These are phyloP conservation scores for Aegle marmelos DNA, from an alignment of 345 rosid genomes.

Conservation along the genomic window DNA sequence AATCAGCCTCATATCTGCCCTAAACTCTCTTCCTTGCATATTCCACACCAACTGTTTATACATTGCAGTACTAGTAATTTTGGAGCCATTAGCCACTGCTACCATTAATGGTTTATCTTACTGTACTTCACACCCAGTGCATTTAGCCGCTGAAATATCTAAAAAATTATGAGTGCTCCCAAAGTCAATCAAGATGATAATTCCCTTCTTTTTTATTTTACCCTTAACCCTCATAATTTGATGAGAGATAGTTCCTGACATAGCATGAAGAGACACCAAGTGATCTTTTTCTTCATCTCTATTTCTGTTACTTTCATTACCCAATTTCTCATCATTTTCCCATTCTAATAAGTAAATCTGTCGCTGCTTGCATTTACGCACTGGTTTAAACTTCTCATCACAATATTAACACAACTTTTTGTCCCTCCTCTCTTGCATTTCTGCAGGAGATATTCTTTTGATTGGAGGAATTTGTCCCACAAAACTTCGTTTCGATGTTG, in stretches of 20 bases:
- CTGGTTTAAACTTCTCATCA: background rate
- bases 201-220: background rate
- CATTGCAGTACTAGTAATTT: background rate
- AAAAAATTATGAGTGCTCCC: background rate
- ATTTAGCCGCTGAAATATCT: background rate
- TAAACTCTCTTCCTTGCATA: background rate
- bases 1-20: background rate
- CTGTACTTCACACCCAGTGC: background rate
- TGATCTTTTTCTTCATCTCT: too few relatives aligned
- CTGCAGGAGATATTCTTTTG: too few relatives aligned
- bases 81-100: background rate
- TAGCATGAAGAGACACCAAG: too few relatives aligned
- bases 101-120: background rate
- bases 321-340: background rate
- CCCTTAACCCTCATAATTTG: too few relatives aligned
- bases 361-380: background rate
- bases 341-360: background rate
- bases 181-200: background rate
- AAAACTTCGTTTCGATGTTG: too few relatives aligned
- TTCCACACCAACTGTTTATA: background rate
- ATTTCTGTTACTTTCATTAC: too few relatives aligned
- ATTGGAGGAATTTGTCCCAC: too few relatives aligned
- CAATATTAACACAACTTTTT: too few relatives aligned
- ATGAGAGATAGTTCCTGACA: too few relatives aligned
- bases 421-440: too few relatives aligned